Evolutionary conservation across 1,284 basidiomycete genomes (phyloP), one percentile per base, ranked within the genome.

Genomic region (Entoloma clypeatum): DNA sequence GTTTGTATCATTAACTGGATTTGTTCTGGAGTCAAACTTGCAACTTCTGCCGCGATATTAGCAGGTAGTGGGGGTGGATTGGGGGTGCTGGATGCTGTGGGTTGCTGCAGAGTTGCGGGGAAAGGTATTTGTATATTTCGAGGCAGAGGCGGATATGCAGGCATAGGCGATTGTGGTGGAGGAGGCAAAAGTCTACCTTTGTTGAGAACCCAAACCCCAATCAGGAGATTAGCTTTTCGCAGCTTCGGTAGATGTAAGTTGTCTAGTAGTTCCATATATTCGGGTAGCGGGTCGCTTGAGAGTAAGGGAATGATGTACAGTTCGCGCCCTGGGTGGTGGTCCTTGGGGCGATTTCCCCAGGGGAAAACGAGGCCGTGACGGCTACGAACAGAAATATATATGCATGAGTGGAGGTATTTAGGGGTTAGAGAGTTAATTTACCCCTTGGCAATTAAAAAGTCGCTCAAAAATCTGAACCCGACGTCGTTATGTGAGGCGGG

Each of bases 341-440:
- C 86, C 48, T 84, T 81, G 6, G 80, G 80, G 22, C 73, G 73
- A 39, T 68, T 70, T 4, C 85, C 86, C 82, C 90, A 92, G 8
- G 91, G 92, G 49, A 90, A 89, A 25, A 89, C 77, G 9, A 93
- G 71, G 7, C 85, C 91, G 61, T 93, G 87, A 16, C 92, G 90
- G 44, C 90, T 92, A 59, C 41, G 31, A 44, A 17, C n/a, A 17
- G 21, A 41, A 40, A 36, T n/a, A n/a, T n/a, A n/a, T n/a, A 45
- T 32, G 39, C 33, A 25, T 53, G 24, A 57, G 37, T 25, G 28
- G 39, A 35, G 41, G 10, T 30, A 39, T 19, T 37, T 49, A 26
- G 13, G 44, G 21, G 36, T 37, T 22, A 46, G 48, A 37, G 36
- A 42, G 25, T 7, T 42, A 40, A 34, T 40, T 35, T 58, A 92